Conservation (phyloP, 768 basidiomycete species). For the Termitomyces sp. region DNA sequence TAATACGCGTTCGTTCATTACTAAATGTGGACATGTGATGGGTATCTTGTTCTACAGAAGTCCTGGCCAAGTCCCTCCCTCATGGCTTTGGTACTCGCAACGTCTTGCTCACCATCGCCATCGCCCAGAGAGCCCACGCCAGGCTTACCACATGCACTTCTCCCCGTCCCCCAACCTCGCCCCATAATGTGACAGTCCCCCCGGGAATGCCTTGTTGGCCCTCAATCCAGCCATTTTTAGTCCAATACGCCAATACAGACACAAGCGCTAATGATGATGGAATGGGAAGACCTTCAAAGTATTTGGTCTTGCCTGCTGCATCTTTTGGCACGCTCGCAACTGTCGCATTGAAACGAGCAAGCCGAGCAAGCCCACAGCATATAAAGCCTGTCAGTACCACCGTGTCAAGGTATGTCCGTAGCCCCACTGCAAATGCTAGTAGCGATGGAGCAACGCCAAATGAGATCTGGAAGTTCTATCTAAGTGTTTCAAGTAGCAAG, state of each 20-base stretch:
- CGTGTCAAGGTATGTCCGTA: slow-evolving; percentile 89
- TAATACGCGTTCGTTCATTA: slow-evolving; percentile 7
- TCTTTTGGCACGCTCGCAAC: slow-evolving; percentile 93
- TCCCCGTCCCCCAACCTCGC: slow-evolving; percentile 64
- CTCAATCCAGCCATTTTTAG: slow-evolving; percentile 79
- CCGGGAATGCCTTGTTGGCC: slow-evolving; percentile 72
- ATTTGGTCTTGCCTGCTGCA: slow-evolving; percentile 79
- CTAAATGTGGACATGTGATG: slow-evolving; percentile 2
- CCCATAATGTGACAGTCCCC: slow-evolving; percentile 75
- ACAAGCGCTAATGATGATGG: slow-evolving; percentile 86
- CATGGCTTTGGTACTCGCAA: slow-evolving; percentile 74
- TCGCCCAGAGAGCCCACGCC: slow-evolving; percentile 84
- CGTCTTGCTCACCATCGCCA: slow-evolving; percentile 98
- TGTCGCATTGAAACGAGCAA: slow-evolving; percentile 98
- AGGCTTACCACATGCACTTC: slow-evolving; percentile 81
- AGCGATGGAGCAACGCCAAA: slow-evolving; percentile 98
- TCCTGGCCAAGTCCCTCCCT: slow-evolving; percentile 20
- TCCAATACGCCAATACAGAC: slow-evolving; percentile 76
- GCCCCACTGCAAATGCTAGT: slow-evolving; percentile 84
- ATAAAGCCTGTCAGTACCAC: slow-evolving; percentile 86
- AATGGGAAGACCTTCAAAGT: slow-evolving; percentile 98
- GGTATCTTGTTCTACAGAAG: slow-evolving; percentile 7
- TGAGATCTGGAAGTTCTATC: slow-evolving; percentile 63
- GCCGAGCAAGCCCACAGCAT: slow-evolving; percentile 92
- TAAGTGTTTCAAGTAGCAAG: slow-evolving; percentile 1